phyloP scores from a whole-genome alignment of 2,329 filamentous ascomycete species.

The Colletotrichum aenigma region DNA sequence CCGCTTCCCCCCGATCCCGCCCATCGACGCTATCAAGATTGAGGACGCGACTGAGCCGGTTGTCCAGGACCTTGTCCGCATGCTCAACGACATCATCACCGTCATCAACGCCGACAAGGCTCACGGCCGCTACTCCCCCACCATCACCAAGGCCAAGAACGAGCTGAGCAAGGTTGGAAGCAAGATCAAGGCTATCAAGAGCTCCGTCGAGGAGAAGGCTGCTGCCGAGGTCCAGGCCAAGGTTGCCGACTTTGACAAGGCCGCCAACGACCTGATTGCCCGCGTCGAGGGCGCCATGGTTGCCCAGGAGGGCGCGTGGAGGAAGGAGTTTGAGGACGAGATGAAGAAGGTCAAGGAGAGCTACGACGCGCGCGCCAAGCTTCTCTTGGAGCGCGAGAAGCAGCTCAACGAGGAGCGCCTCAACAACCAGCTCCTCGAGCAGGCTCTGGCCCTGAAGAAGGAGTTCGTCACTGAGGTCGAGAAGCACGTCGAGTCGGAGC shows the following conservation, averaged over 20 bases:
- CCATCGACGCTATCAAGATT: slow-evolving; percentile 80
- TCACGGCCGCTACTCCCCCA: slow-evolving; percentile 75
- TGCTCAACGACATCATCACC: slow-evolving; percentile 94
- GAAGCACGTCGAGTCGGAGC: slow-evolving; percentile 85
- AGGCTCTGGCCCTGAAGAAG: slow-evolving; percentile 87
- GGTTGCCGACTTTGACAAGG: slow-evolving; percentile 80
- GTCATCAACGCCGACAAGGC: slow-evolving; percentile 89
- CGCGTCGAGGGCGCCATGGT: slow-evolving; percentile 86
- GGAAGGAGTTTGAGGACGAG: slow-evolving; percentile 85
- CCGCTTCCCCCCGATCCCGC: slow-evolving; percentile 64
- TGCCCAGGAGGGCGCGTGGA: slow-evolving; percentile 81
- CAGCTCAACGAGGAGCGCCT: slow-evolving; percentile 83
- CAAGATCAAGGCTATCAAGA: slow-evolving; percentile 78
- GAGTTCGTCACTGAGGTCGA: slow-evolving; percentile 81
- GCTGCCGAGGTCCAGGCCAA: slow-evolving; percentile 76
- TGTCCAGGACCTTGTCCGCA: slow-evolving; percentile 91
- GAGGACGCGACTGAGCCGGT: slow-evolving; percentile 81
- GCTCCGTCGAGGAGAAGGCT: slow-evolving; percentile 70
- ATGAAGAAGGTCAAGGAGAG: slow-evolving; percentile 77
- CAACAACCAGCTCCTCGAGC: slow-evolving; percentile 85
- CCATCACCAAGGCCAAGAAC: slow-evolving; percentile 84
- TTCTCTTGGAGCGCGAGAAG: slow-evolving; percentile 79
- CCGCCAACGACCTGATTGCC: slow-evolving; percentile 84
- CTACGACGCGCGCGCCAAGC: slow-evolving; percentile 81
- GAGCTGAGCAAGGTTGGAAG: slow-evolving; percentile 79